Evolutionary conservation across 208 protist species (phyloP).

Genomic region (Trypanosoma theileri): DNA sequence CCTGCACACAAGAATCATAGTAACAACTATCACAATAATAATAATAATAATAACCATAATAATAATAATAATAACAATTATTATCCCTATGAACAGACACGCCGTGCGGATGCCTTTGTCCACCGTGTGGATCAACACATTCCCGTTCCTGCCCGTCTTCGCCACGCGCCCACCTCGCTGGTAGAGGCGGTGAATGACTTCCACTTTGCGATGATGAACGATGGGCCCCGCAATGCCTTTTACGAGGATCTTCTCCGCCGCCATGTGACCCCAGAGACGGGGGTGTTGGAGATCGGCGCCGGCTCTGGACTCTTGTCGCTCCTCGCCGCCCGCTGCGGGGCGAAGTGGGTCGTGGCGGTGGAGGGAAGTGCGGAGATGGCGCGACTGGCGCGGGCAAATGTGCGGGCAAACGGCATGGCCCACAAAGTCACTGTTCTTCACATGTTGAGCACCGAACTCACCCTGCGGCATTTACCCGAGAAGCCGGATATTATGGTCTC

Average conservation of each 20-base stretch:
- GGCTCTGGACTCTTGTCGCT: slow-evolving; percentile 90
- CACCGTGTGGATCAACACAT: slow-evolving; percentile 76
- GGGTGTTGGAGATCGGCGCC: slow-evolving; percentile 92
- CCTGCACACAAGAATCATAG: neutral
- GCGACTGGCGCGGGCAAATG: slow-evolving; percentile 71
- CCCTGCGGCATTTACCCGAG: slow-evolving; percentile 54
- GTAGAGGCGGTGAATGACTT: slow-evolving; percentile 94
- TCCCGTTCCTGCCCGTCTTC: slow-evolving; percentile 68
- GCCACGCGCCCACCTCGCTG: slow-evolving; percentile 53
- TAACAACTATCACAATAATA: too few relatives aligned
- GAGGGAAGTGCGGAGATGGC: slow-evolving; percentile 88
- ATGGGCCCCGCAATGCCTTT: slow-evolving; percentile 85
- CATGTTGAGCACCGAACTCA: slow-evolving; percentile 88
- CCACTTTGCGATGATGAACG: slow-evolving; percentile 94
- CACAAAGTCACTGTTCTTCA: slow-evolving; percentile 79
- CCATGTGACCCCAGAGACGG: slow-evolving; percentile 78
- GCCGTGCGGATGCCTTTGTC: slow-evolving; percentile 44
- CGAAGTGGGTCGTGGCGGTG: slow-evolving; percentile 91
- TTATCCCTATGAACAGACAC: too few relatives aligned
- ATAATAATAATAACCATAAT: neutral
- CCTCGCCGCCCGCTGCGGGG: slow-evolving; percentile 88
- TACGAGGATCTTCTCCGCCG: slow-evolving; percentile 81
- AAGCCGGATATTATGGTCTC: slow-evolving; percentile 85
- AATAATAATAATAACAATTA: neutral
- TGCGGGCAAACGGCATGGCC: slow-evolving; percentile 72